Conservation (phyloP, 768 basidiomycete genomes). For the Dictyophora rubrovolvata region DNA sequence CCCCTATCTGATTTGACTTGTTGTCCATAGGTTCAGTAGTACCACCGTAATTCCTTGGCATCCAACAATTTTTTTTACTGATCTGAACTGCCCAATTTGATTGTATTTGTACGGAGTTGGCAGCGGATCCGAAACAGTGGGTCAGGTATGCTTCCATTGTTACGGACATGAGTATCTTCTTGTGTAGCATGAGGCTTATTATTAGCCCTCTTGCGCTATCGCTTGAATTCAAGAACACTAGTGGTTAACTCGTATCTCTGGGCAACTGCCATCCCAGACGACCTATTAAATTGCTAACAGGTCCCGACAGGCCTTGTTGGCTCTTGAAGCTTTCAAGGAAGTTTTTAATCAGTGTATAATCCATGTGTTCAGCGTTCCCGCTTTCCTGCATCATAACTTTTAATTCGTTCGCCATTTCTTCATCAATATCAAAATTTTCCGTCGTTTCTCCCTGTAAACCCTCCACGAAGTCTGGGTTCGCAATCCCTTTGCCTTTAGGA, state of each 20-base stretch:
- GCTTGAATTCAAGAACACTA: neutral
- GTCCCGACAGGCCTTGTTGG: constrained; percentile 82
- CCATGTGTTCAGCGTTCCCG: constrained; percentile 40
- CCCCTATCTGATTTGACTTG: constrained; percentile 22
- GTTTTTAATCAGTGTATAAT: constrained; percentile 92
- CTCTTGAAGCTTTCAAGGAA: constrained; percentile 94
- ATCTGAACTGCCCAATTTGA: constrained; percentile 8
- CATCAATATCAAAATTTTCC: constrained; percentile 58
- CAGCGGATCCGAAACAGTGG: neutral
- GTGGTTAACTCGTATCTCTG: constrained; percentile 37
- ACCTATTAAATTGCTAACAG: constrained; percentile 83
- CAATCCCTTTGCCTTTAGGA: constrained; percentile 39
- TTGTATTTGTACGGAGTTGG: constrained; percentile 15
- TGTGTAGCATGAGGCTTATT: neutral
- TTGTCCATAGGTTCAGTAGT: constrained; percentile 2
- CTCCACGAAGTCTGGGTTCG: constrained; percentile 19
- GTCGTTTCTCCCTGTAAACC: constrained; percentile 30
- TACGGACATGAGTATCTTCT: too few species aligned
- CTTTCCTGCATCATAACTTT: constrained; percentile 49
- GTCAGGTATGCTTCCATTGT: neutral
- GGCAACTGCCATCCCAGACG: constrained; percentile 70
- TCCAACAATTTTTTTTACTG: neutral
- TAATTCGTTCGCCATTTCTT: constrained; percentile 86
- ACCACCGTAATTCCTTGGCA: neutral
- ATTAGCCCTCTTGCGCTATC: neutral